Evolutionary conservation across 257 asterid genomes (phyloP), one percentile per base, ranked within the genome.

Genomic region (Lycium barbarum): DNA sequence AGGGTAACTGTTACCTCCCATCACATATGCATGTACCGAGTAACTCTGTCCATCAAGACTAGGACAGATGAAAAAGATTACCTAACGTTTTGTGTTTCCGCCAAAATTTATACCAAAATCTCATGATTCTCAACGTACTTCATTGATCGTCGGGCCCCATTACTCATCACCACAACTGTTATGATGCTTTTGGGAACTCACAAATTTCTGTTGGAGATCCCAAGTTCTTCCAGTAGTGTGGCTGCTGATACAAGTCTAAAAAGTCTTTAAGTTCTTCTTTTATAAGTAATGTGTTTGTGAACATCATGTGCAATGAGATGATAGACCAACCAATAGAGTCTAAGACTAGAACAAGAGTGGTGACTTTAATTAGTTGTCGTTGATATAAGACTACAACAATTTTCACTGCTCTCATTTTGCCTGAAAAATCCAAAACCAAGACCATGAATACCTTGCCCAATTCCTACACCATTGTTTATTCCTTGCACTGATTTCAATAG

Each of bases 361-460:
- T n/a, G 58, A 49, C 47, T 49, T 49, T 74, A 74, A 74, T 74
- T 26, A 49, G 74, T 81, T 81, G 84, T 81, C 70, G 66, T 79
- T 55, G 72, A 53, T 73, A 58, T 51, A 59, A 61, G 36, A 84
- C 83, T 68, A 86, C 87, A 79, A 35, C 58, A 78, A 51, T 57
- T 79, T 81, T 73, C 78, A 35, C 51, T 14, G 45, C 26, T 45
- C 66, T 85, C 66, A 36, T 62, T 85, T 63, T 86, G 91, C 89
- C 89, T 86, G 65, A 86, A 85, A 88, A 84, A 84, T 86, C 84
- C 87, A 63, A 80, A 89, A 89, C 89, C 82, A 68, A 15, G 72
- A 71, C 80, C 70, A 70, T 85, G 33, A 73, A 47, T 53, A 67
- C 15, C 45, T 76, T 76, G 26, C 26, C 26, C 43, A 47, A 53